Conservation (phyloP, 805 yeast genomes). For the Saturnispora besseyi region DNA sequence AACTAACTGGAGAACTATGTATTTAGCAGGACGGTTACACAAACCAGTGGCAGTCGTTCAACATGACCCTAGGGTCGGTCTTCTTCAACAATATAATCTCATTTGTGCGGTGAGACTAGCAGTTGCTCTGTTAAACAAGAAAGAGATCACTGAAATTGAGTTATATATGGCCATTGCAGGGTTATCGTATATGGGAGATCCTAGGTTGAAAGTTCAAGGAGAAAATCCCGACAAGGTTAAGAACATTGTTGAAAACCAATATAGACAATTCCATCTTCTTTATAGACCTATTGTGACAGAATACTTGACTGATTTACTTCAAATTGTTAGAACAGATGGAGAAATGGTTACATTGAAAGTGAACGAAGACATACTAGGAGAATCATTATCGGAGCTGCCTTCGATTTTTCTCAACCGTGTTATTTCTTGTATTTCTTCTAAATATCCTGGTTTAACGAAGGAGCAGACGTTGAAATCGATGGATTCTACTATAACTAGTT, state of each 20-base stretch:
- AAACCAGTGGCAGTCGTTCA: constrained; percentile 79
- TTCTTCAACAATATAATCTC: constrained; percentile 68
- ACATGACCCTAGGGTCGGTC: constrained; percentile 53
- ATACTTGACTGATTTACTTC: constrained; percentile 29
- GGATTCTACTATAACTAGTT: neutral
- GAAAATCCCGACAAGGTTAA: constrained; percentile 85
- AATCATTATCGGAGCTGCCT: constrained; percentile 44
- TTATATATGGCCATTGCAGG: constrained; percentile 71
- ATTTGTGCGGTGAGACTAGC: constrained; percentile 69
- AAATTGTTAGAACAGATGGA: constrained; percentile 15
- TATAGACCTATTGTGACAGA: constrained; percentile 56
- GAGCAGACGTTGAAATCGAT: neutral
- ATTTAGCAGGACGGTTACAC: constrained; percentile 87
- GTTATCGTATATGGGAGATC: constrained; percentile 84
- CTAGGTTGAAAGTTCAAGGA: constrained; percentile 75
- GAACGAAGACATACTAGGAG: constrained; percentile 29
- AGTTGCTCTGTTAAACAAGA: constrained; percentile 40
- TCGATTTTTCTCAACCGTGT: constrained; percentile 33
- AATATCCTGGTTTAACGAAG: neutral
- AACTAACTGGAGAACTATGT: constrained; percentile 76
- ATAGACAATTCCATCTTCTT: constrained; percentile 54
- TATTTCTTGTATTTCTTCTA: constrained; percentile 21
- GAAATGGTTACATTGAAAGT: constrained; percentile 18
- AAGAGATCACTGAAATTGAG: constrained; percentile 30
- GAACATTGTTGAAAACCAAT: constrained; percentile 78